Evolutionary conservation across 495 filamentous ascomycete genomes (phyloP).

Genomic region (Diplogelasinospora grovesii): DNA sequence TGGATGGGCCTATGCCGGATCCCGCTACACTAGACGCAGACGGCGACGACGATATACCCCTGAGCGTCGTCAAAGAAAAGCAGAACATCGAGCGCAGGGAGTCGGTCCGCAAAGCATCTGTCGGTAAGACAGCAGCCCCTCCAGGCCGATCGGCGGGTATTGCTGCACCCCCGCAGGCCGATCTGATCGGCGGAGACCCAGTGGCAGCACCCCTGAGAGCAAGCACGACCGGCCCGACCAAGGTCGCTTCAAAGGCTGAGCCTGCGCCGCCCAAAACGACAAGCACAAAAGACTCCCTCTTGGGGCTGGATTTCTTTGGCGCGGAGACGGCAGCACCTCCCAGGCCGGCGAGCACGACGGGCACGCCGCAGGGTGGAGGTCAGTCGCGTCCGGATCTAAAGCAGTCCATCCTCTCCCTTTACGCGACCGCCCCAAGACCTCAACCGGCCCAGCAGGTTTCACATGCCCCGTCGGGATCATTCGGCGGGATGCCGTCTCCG

Average conservation of each 20-base stretch:
- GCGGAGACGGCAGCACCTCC: conserved; percentile 56
- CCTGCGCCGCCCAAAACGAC: conserved; percentile 52
- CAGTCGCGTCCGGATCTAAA: conserved; percentile 90
- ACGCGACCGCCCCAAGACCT: conserved; percentile 72
- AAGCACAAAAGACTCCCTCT: conserved; percentile 71
- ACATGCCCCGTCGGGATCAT: conserved; percentile 31
- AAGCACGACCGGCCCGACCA: conserved; percentile 55
- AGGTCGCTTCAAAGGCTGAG: conserved; percentile 58
- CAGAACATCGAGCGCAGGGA: conserved; percentile 44
- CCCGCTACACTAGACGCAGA: conserved; percentile 77
- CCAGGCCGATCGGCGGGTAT: conserved; percentile 20
- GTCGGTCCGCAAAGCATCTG: conserved; percentile 36
- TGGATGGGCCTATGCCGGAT: conserved; percentile 93
- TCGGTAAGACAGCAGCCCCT: conserved; percentile 26
- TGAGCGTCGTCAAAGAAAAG: conserved; percentile 54
- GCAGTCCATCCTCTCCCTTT: conserved; percentile 92
- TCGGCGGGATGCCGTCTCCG: conserved; percentile 53
- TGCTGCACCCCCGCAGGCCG: conserved; percentile 39
- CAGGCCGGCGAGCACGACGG: conserved; percentile 65
- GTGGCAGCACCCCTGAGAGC: conserved; percentile 43
- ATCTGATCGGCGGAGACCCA: conserved; percentile 45
- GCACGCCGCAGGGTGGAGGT: conserved; percentile 47
- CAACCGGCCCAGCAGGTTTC: conserved; percentile 53
- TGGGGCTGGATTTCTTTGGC: conserved; percentile 92
- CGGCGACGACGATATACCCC: conserved; percentile 73